phyloP scores from a whole-genome alignment of 768 basidiomycete species.

The Leccinellum luteum region DNA sequence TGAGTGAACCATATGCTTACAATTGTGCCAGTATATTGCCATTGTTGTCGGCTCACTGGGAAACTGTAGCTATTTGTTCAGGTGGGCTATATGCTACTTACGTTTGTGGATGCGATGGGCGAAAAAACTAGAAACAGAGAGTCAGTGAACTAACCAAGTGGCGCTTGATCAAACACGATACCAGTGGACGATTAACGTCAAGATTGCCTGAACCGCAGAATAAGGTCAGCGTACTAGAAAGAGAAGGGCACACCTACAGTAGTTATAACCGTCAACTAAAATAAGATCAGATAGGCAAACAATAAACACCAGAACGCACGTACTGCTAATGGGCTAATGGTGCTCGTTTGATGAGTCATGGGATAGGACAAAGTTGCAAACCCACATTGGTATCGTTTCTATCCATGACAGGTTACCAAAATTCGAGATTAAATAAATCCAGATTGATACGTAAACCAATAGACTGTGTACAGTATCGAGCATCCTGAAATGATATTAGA shows the following conservation, averaged over 20 bases:
- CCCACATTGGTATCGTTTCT: constrained; percentile 46
- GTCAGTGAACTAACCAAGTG: neutral
- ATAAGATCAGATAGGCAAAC: neutral
- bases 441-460: constrained; percentile 40
- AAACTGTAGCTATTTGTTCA: neutral
- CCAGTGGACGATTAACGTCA: constrained; percentile 54
- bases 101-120: constrained; percentile 42
- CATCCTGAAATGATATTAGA: constrained; percentile 10
- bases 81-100: constrained; percentile 15
- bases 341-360: neutral
- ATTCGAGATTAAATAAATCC: constrained; percentile 43
- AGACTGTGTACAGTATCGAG: constrained; percentile 42
- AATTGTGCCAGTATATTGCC: constrained; percentile 31
- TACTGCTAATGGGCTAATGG: constrained; percentile 26
- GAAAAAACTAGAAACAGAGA: constrained; percentile 30
- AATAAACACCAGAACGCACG: constrained; percentile 1
- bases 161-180: constrained; percentile 16
- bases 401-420: constrained; percentile 40
- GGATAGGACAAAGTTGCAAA: neutral
- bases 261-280: constrained; percentile 26
- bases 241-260: constrained; percentile 26
- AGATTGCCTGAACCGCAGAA: constrained; percentile 38
- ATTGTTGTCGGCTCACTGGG: constrained; percentile 28
- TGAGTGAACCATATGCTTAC: constrained; percentile 27
- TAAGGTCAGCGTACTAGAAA: neutral